A percentile compares a stretch with the other conserved stretches of the same genome.
Conservation (phyloP, 768 basidiomycete genomes). For the Rickenella mellea region DNA sequence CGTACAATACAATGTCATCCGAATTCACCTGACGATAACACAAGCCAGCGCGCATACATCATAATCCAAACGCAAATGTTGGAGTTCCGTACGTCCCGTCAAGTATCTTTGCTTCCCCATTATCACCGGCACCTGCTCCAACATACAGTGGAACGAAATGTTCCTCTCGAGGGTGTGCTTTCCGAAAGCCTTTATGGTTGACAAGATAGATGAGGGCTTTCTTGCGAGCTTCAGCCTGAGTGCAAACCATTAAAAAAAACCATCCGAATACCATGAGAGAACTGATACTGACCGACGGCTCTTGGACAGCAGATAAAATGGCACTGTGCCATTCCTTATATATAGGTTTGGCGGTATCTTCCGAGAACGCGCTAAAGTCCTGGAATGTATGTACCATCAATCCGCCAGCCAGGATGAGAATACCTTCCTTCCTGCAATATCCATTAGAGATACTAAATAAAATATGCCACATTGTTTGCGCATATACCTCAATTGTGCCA, state of each 20-base stretch:
- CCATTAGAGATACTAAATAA: slow-evolving; percentile 1
- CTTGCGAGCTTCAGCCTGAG: slow-evolving; percentile 19
- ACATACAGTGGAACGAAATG: slow-evolving; percentile 78
- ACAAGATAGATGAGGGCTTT: slow-evolving; percentile 44
- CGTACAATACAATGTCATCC: no score
- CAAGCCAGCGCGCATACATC: no score
- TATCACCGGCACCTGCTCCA: slow-evolving; percentile 63
- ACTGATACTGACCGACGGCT: slow-evolving; percentile 35
- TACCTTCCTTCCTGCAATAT: slow-evolving; percentile 44
- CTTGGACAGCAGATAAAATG: slow-evolving; percentile 42
- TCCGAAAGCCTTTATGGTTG: slow-evolving; percentile 51
- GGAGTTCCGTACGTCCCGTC: slow-evolving; percentile 46
- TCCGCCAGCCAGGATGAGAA: slow-evolving; percentile 65
- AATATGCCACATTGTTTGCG: slow-evolving; percentile 5
- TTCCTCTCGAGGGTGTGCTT: slow-evolving; percentile 68
- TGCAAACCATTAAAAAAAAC: neutral
- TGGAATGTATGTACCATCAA: slow-evolving; percentile 58
- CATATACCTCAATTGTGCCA: slow-evolving; percentile 45
- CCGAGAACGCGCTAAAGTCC: slow-evolving; percentile 41
- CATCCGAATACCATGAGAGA: neutral
- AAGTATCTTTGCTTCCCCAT: slow-evolving; percentile 39
- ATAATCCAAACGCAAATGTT: slow-evolving; percentile 60
- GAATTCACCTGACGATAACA: no score
- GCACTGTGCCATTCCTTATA: slow-evolving; percentile 53
- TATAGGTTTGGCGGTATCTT: slow-evolving; percentile 34